Conservation (phyloP, 164 flowering plant genomes). For the Kingdonia uniflora region DNA sequence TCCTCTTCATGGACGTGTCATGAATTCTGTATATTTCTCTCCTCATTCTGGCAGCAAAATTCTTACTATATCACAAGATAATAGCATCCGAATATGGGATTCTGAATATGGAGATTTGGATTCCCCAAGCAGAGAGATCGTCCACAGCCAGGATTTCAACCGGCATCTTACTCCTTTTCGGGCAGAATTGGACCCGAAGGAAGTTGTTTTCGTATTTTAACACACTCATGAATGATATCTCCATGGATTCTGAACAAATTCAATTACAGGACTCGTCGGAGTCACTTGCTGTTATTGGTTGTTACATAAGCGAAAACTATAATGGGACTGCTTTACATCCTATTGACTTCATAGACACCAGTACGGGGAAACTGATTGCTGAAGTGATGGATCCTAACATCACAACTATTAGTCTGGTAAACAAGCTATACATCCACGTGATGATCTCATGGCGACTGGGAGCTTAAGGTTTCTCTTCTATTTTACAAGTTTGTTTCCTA, state of each 20-base stretch:
- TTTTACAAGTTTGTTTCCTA: no score
- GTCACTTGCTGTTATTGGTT: conserved; percentile 86
- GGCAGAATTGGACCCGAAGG: conserved; percentile 99
- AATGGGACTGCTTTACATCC: conserved; percentile 91
- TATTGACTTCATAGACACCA: conserved; percentile 79
- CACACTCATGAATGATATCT: background rate
- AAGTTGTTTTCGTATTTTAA: conserved; percentile 7
- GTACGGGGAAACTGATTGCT: conserved; percentile 80
- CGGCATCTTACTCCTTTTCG: conserved; percentile 79
- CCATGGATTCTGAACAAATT: background rate
- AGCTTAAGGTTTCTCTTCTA: conserved; percentile 53
- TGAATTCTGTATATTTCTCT: no score
- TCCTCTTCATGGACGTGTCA: no score
- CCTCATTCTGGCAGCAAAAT: no score
- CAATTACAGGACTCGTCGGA: conserved; percentile 72
- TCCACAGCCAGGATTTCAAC: conserved; percentile 91
- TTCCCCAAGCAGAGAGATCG: conserved; percentile 85
- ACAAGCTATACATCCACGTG: conserved; percentile 93
- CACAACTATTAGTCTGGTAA: conserved; percentile 82
- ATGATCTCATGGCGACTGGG: no score
- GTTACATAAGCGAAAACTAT: conserved; percentile 90
- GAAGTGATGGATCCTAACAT: conserved; percentile 86
- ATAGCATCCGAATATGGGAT: conserved; percentile 85
- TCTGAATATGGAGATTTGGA: conserved; percentile 68
- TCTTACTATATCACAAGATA: no score